Base-by-base conservation (phyloP, 495 filamentous ascomycete genomes). In the Penicillium crystallinum region DNA sequence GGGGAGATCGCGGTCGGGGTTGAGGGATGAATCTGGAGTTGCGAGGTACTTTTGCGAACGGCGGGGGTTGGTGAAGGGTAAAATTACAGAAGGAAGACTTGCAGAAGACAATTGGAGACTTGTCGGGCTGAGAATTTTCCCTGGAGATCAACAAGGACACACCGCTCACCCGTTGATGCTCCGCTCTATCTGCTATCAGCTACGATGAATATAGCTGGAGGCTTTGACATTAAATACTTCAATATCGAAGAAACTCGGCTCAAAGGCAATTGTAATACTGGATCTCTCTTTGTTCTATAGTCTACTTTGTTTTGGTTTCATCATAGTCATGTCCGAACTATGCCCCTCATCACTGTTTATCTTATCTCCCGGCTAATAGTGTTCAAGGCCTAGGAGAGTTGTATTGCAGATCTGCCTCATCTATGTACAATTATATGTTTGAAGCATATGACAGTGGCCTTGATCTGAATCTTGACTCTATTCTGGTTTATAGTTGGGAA, bases 121-220 rank as follows among this genome's bases (percentile, higher is more conserved):
- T 57, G 53, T 31, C 54, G 57, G 54, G 54, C 45, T 61, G 52
- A 59, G 61, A 61, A 58, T 63, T 63, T 61, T 48, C 53, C 57
- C 33, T 31, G 27, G 15, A 46, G 18, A 47, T 46, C 35, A 47
- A 50, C 41, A 40, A 47, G 44, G 44, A 17, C 54, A 43, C 33
- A 41, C 31, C 46, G 54, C 49, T 38, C 37, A 55, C 48, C 59
- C 61, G 55, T 61, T 65, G 56, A 57, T 50, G 59, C 59, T 58
- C 62, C 62, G 59, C 52, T 49, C 55, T 51, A 57, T 64, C 60
- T 58, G 52, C 58, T 61, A 54, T 60, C 62, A 53, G 18, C 9
- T 23, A 14, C 12, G 1, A 11, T 5, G 17, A 5, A 11, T 18
- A 12, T 25, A 14, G 15, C n/a, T 31, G 21, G 21, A 47, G 12